Percentiles rank a stretch among this genome's conserved stretches.
Evolutionary conservation across 2,329 filamentous ascomycete species (phyloP).

Genomic region (Huntiella abstrusa): DNA sequence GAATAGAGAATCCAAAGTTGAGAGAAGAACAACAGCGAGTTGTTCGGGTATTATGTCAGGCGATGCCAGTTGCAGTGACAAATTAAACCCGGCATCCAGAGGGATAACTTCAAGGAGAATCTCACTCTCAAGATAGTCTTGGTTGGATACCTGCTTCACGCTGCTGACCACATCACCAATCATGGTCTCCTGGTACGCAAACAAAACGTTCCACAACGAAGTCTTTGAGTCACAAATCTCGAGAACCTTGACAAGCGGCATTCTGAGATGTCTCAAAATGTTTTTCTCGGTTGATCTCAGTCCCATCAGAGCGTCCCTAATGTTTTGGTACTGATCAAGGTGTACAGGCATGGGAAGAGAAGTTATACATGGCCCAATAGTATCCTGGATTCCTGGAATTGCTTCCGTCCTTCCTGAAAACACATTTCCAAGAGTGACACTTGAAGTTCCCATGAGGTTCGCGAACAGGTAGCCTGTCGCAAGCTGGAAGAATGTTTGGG

Average conservation of each 20-base stretch:
- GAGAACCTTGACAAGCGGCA: constrained; percentile 48
- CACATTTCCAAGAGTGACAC: constrained; percentile 60
- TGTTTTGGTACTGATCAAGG: constrained; percentile 23
- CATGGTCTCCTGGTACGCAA: constrained; percentile 70
- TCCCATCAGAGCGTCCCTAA: constrained; percentile 40
- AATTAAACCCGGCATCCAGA: constrained; percentile 19
- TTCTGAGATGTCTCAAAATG: constrained; percentile 40
- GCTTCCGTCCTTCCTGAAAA: constrained; percentile 67
- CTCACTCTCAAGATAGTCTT: constrained; percentile 59
- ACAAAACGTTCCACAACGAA: constrained; percentile 57
- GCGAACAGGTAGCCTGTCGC: constrained; percentile 47
- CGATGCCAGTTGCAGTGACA: constrained; percentile 26
- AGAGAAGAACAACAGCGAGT: constrained; percentile 36
- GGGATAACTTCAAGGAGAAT: constrained; percentile 64
- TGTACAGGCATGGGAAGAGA: constrained; percentile 37
- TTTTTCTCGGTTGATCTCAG: constrained; percentile 48
- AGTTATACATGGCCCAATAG: constrained; percentile 64
- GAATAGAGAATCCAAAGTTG: constrained; percentile 40
- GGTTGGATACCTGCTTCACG: constrained; percentile 37
- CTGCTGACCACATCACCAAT: constrained; percentile 16
- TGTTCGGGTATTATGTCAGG: constrained; percentile 28
- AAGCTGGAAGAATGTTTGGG: constrained; percentile 45
- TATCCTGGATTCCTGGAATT: constrained; percentile 46
- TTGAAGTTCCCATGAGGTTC: constrained; percentile 41
- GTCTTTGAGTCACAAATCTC: constrained; percentile 18